Base-by-base conservation (phyloP, 225 moss, liverwort and hornwort genomes). In the Pseudoscleropodium purum region DNA sequence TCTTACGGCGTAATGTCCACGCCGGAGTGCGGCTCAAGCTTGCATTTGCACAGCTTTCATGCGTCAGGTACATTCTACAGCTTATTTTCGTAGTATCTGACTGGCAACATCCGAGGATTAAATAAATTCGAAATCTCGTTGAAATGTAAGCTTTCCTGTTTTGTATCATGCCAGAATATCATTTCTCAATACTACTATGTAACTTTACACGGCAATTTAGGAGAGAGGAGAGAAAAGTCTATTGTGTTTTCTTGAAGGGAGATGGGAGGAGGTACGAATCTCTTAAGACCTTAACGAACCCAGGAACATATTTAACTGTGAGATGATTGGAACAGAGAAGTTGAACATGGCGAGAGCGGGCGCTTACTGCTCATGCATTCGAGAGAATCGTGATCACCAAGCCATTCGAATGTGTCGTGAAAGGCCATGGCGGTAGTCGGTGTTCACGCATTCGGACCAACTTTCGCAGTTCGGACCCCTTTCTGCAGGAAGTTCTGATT, bases 211-310 rank as follows among this genome's bases (percentile, higher is more conserved):
- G 37, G 14, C 60, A 39, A 79, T 87, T 87, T n/a, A 84, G 72
- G 64, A 80, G 24, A 25, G 25, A 25, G 23, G 59, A 59, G 59
- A 23, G 75, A 29, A 62, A n/a, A 64, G 83, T 13, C 26, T 26
- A 5, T 27, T 57, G n/a, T n/a, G 66, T 60, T 72, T n/a, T 75
- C 81, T 59, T 68, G 57, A 41, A 54, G 80, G 89, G 92, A 89
- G 93, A 93, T 93, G 4, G 60, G 85, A 91, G 79, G 82, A 74
- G 93, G 87, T 85, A 51, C 89, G 87, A 92, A 70, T 87, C 87
- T 81, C 81, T 87, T 85, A 7, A 87, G 76, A 89, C 31, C 92
- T 85, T 64, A 92, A 92, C 84, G 81, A 85, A 90, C 85, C 54
- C 3, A 85, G 69, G 34, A 78, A 45, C 54, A 64, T 63, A 13